Conservation (phyloP, 2,329 filamentous ascomycete species). For the Fusarium sterilihyphosum region DNA sequence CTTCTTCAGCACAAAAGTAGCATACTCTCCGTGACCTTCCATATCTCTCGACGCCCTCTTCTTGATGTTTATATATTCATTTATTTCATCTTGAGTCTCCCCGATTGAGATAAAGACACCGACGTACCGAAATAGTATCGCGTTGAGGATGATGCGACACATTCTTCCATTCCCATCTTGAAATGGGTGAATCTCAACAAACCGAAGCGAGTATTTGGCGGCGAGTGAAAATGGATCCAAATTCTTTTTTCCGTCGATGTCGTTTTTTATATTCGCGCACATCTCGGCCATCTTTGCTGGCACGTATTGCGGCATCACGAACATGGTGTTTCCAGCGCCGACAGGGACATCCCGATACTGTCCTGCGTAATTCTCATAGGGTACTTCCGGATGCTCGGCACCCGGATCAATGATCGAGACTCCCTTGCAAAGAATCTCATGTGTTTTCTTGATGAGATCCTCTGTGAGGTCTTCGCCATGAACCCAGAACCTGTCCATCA, state of each 20-base stretch:
- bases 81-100: conserved; percentile 26
- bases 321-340: conserved; percentile 42
- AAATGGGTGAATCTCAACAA: conserved; percentile 53
- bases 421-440: conserved; percentile 24
- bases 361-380: conserved; percentile 38
- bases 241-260: conserved; percentile 8
- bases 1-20: conserved; percentile 38
- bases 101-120: conserved; percentile 38
- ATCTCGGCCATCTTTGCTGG: conserved; percentile 43
- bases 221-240: conserved; percentile 47
- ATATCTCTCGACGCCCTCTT: conserved; percentile 31
- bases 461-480: conserved; percentile 18
- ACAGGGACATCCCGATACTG: conserved; percentile 39
- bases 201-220: conserved; percentile 41
- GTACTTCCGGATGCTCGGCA: neutral
- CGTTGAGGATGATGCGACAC: conserved; percentile 51
- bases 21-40: conserved; percentile 45
- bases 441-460: conserved; percentile 32
- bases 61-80: conserved; percentile 41
- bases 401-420: conserved; percentile 8
- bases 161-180: conserved; percentile 52
- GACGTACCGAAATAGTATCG: conserved; percentile 46
- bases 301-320: conserved; percentile 38
- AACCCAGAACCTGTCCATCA: conserved; percentile 19
- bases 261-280: conserved; percentile 32